Evolutionary conservation across 331 rosid species (phyloP), one percentile per base, ranked within the genome.

Genomic region (Pyracantha coccinea): DNA sequence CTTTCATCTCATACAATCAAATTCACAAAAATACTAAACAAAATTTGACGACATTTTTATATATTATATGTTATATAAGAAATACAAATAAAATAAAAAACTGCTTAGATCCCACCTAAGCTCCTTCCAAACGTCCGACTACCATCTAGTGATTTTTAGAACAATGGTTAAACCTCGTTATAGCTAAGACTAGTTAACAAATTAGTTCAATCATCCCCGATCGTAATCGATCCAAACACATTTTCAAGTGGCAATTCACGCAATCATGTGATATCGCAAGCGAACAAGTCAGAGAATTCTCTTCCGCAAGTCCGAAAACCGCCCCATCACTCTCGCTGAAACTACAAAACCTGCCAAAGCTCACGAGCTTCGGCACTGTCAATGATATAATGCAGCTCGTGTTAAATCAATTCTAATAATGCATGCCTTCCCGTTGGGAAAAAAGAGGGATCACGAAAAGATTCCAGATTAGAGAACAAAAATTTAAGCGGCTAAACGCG

Each of bases 291-390:
- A 4, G 16, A 45, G 14, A 15, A 68, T 3, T 7, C 52, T 65
- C 25, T 13, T 63, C 2, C 2, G 2, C 1, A 31, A 13, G 2
- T 69, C 20, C 69, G 76, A 0, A 69, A 63, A 70, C 47, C 63
- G 23, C 23, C 69, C 80, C 8, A 0, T 4, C 2, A 32, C 8
- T 27, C 15, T 23, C 2, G 4, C 28, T 52, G 50, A 13, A 70
- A 44, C 28, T 66, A 75, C 78, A 8, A 59, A 44, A 47, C 35
- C 1, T 87, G 84, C 86, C 90, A 86, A 57, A 35, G 63, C 62
- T 89, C 97, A 91, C 97, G 97, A 89, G 97, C 83, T 69, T 89
- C 82, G 90, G 82, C 96, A 75, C 82, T 75, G 88, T 86, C 89
- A 80, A 68, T 69, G 55, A 23, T 67, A 24, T n/a, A 20, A 54